Evolutionary conservation across 768 basidiomycete species (phyloP).

Genomic region (Boletus tylopilopsis): DNA sequence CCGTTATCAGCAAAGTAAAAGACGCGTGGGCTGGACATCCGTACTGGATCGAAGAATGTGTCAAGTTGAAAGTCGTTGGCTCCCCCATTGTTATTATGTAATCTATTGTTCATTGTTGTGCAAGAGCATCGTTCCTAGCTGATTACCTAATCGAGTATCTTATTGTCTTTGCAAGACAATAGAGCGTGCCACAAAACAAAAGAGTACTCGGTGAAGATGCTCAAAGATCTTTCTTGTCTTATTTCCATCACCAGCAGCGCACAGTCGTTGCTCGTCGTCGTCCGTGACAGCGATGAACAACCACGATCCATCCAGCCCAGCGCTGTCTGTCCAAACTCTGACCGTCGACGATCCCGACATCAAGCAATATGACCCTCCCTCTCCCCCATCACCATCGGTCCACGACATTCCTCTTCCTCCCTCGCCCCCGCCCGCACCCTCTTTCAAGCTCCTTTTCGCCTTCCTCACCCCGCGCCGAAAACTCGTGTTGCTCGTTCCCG

Average conservation of each 20-base stretch:
- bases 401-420: conserved; percentile 17
- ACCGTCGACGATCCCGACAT: conserved; percentile 18
- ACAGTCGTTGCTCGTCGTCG: conserved; percentile 24
- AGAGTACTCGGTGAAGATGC: conserved; percentile 2
- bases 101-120: conserved; percentile 23
- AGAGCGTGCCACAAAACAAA: conserved; percentile 16
- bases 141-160: conserved; percentile 11
- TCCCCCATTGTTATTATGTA: conserved; percentile 2
- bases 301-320: conserved; percentile 22
- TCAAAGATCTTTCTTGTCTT: conserved; percentile 6
- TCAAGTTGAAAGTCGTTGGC: conserved; percentile 45
- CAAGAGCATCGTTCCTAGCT: conserved; percentile 16
- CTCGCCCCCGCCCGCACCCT: conserved; percentile 42
- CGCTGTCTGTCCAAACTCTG: conserved; percentile 20
- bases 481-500: conserved; percentile 59
- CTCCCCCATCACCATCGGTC: conserved; percentile 13
- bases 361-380: conserved; percentile 12
- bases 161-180: conserved; percentile 28
- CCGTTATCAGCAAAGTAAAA: conserved; percentile 9
- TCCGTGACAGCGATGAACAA: conserved; percentile 30
- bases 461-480: conserved; percentile 56
- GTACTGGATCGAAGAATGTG: conserved; percentile 38
- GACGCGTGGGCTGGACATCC: conserved; percentile 25
- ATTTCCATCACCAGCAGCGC: conserved; percentile 7
- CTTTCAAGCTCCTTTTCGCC: conserved; percentile 63